phyloP scores from a whole-genome alignment of 2,329 filamentous ascomycete species.

The Onygena corvina region DNA sequence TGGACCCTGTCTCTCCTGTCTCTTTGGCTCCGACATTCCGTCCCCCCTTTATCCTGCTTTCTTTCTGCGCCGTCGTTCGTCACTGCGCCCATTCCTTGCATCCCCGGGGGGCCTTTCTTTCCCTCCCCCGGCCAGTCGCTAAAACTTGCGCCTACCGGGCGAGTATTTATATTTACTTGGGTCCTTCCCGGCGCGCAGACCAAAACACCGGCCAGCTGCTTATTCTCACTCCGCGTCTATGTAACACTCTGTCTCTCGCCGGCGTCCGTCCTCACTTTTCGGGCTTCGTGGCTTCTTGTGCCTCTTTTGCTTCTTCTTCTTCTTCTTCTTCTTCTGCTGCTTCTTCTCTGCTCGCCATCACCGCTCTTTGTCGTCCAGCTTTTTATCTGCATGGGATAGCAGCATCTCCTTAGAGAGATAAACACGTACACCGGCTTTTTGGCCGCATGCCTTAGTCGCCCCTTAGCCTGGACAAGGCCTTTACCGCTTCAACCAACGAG shows the following conservation, averaged over 20 bases:
- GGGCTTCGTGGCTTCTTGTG: too few species aligned
- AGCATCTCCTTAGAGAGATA: background rate
- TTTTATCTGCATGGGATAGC: background rate
- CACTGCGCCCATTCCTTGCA: too few species aligned
- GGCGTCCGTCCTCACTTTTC: too few species aligned
- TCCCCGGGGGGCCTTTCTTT: too few species aligned
- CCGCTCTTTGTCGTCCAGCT: constrained; percentile 5
- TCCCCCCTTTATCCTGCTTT: too few species aligned
- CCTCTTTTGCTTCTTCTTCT: background rate
- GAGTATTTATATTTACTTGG: constrained; percentile 3
- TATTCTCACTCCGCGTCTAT: background rate
- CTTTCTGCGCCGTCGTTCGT: too few species aligned
- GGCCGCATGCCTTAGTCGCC: constrained; percentile 5
- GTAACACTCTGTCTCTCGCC: too few species aligned
- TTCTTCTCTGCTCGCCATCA: constrained; percentile 1
- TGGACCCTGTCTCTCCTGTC: too few species aligned
- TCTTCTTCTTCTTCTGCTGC: background rate
- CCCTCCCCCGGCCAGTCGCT: background rate
- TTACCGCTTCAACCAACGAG: constrained; percentile 3
- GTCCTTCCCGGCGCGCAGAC: constrained; percentile 2
- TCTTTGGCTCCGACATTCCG: too few species aligned
- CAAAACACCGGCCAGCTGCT: background rate
- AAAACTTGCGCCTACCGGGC: background rate
- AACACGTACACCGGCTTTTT: constrained; percentile 5
- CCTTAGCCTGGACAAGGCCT: constrained; percentile 1